Conservation (phyloP, 192 early-diverging fungal species). For the Coemansia javaensis region DNA sequence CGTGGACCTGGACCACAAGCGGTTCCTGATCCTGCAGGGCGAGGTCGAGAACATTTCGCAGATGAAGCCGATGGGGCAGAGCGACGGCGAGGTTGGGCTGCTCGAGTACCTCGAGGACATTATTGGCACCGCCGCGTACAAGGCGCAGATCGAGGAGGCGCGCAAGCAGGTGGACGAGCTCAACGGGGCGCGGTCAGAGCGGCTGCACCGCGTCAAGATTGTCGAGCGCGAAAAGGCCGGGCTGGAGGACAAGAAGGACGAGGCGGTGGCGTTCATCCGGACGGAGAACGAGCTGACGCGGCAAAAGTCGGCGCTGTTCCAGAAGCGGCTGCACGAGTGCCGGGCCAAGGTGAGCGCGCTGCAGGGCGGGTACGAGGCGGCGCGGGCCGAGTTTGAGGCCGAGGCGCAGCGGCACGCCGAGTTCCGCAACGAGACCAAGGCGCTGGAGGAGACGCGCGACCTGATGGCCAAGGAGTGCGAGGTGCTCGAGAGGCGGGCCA, state of each 20-base stretch:
- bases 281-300: slow-evolving; percentile 72
- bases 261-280: slow-evolving; percentile 74
- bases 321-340: slow-evolving; percentile 65
- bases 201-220: slow-evolving; percentile 78
- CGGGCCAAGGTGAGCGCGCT: slow-evolving; percentile 46
- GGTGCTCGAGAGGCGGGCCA: slow-evolving; percentile 57
- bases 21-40: slow-evolving; percentile 96
- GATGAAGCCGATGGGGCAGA: slow-evolving; percentile 95
- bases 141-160: slow-evolving; percentile 75
- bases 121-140: slow-evolving; percentile 89
- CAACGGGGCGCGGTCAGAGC: slow-evolving; percentile 71
- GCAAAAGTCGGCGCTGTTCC: slow-evolving; percentile 73
- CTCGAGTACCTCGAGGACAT: slow-evolving; percentile 99
- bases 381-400: slow-evolving; percentile 53
- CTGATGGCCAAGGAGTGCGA: slow-evolving; percentile 57
- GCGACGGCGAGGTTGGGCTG: slow-evolving; percentile 89
- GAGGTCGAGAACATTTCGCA: slow-evolving; percentile 98
- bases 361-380: slow-evolving; percentile 53
- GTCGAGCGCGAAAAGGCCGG: slow-evolving; percentile 82
- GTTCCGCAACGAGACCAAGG: slow-evolving; percentile 60
- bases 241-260: slow-evolving; percentile 73
- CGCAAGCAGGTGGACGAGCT: slow-evolving; percentile 65
- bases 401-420: slow-evolving; percentile 60
- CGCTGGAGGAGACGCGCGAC: slow-evolving; percentile 58
- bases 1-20: slow-evolving; percentile 95